Base-by-base conservation (phyloP, 768 basidiomycete species). In the Lentinula boryana region DNA sequence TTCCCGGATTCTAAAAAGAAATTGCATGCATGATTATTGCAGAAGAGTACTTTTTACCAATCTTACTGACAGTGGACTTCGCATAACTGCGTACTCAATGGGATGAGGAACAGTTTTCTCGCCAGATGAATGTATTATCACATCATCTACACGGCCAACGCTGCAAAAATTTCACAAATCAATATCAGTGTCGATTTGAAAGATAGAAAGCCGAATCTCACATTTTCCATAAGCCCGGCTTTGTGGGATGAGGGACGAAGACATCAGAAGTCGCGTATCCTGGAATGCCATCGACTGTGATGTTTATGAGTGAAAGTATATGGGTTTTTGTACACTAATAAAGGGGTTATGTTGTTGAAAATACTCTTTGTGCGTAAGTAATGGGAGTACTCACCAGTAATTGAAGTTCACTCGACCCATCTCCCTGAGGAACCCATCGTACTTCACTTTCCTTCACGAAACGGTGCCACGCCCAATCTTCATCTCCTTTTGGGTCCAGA, bases 231-330 rank as follows among this genome's bases (percentile, higher is more conserved):
- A 73, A 44, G 1, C 75, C 70, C 5, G 74, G 60, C 32, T 72
- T 75, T 0, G 72, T 74, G 0, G 82, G 78, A 64, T 83, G 82
- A 31, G 75, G 72, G 0, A 72, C 60, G 15, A 83, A 68, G 2
- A 82, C 48, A 64, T 82, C 82, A 0, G 70, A 67, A 1, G 79
- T 80, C 1, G 77, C 70, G 50, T 79, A 81, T 10, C 74, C 78
- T 21, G 70, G 68, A 16, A 65, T 63, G 2, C 78, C 81, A 1
- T 74, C 64, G 1, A 76, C 21, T 8, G 18, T 13, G 23, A 33
- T 33, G 31, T 72, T 65, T 12, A 64, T 60, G 3, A 72, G 23
- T 33, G 67, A 72, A 33, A 71, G 65, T 2, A 65, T 61, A 13
- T 66, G 62, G 0, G 62, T 40, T 13, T 66, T 63, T 38, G 66